Conservation (phyloP, 2,329 filamentous ascomycete genomes). For the Paecilomyces sp. region DNA sequence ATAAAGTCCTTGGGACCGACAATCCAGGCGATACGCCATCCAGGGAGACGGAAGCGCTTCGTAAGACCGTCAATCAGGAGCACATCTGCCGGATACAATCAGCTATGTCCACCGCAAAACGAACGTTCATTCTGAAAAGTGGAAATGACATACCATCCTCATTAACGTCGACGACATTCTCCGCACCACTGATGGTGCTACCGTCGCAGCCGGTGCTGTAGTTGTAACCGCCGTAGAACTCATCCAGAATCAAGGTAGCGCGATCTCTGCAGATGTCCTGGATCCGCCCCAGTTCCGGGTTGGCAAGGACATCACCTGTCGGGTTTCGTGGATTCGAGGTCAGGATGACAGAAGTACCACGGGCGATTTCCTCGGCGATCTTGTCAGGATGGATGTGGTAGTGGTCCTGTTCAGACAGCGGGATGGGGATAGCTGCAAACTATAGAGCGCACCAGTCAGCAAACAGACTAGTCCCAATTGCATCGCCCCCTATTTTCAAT, state of each 20-base stretch:
- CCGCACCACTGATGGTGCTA: conserved; percentile 77
- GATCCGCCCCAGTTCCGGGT: conserved; percentile 79
- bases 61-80: conserved; percentile 93
- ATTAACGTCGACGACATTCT: conserved; percentile 84
- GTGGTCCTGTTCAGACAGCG: conserved; percentile 73
- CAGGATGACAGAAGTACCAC: conserved; percentile 79
- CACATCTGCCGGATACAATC: conserved; percentile 51
- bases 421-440: conserved; percentile 82
- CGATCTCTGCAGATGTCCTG: conserved; percentile 88
- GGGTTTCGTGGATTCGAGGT: conserved; percentile 96
- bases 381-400: conserved; percentile 93
- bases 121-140: not conserved
- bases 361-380: conserved; percentile 83
- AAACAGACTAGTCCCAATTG: not conserved
- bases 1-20: conserved; percentile 94
- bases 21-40: conserved; percentile 96
- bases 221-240: conserved; percentile 96
- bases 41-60: conserved; percentile 91
- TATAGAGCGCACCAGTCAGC: conserved; percentile 21
- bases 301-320: conserved; percentile 78
- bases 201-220: conserved; percentile 91
- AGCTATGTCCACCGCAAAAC: not conserved
- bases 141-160: conserved; percentile 48
- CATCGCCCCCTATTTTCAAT: not conserved
- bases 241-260: conserved; percentile 88